phyloP scores from a whole-genome alignment of 768 basidiomycete species.

The Leucocoprinus birnbaumii region DNA sequence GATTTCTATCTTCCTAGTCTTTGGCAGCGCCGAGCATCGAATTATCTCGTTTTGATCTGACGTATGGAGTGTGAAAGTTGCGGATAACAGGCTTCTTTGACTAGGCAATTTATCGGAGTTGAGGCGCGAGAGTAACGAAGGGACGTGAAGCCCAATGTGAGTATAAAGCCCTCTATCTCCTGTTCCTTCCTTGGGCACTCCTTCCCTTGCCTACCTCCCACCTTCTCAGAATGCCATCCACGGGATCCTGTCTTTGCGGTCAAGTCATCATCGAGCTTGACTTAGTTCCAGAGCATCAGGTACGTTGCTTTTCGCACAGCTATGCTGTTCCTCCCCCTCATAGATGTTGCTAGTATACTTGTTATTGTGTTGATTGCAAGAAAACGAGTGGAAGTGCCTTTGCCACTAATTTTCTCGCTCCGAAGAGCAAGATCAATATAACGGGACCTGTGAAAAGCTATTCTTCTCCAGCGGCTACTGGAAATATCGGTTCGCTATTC shows the following conservation, averaged over 20 bases:
- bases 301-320: constrained; percentile 5
- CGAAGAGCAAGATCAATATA: constrained; percentile 28
- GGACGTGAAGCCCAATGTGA: no score
- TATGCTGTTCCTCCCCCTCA: background rate
- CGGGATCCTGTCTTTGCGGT: constrained; percentile 31
- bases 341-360: constrained; percentile 19
- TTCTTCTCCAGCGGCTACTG: constrained; percentile 25
- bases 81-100: background rate
- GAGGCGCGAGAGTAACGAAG: no score
- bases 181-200: background rate
- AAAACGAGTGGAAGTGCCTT: constrained; percentile 34
- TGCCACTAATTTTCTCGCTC: constrained; percentile 32
- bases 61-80: no score
- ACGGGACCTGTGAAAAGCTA: constrained; percentile 27
- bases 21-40: no score
- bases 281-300: constrained; percentile 26
- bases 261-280: constrained; percentile 21
- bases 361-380: constrained; percentile 34
- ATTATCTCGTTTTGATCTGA: no score
- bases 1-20: no score
- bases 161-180: background rate
- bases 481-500: constrained; percentile 27
- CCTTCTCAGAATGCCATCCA: background rate
- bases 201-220: background rate
- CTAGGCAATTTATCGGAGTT: background rate